phyloP scores from a whole-genome alignment of 2,329 filamentous ascomycete genomes.

The Sporothrix brasiliensis region DNA sequence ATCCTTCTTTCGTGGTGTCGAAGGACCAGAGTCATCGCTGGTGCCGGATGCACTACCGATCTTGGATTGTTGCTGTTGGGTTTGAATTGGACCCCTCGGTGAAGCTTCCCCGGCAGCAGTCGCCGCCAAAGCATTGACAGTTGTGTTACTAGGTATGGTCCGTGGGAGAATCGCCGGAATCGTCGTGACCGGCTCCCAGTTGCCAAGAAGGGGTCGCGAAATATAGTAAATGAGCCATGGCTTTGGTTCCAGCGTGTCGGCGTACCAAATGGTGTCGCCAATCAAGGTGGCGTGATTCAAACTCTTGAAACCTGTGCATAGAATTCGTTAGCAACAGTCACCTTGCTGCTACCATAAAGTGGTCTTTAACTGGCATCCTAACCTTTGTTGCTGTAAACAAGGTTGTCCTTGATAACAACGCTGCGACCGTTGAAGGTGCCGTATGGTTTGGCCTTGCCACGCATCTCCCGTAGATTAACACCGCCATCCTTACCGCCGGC shows the following conservation, averaged over 20 bases:
- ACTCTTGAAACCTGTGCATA: conserved; percentile 75
- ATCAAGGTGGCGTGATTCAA: conserved; percentile 87
- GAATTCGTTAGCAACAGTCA: conserved; percentile 3
- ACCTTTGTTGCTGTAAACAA: conserved; percentile 97
- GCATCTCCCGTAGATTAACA: conserved; percentile 76
- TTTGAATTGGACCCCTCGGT: conserved; percentile 4
- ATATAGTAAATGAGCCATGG: conserved; percentile 98
- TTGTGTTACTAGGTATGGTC: not conserved
- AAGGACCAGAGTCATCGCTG: conserved; percentile 46
- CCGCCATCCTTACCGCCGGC: conserved; percentile 59
- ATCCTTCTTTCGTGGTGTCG: conserved; percentile 75
- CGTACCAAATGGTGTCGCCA: conserved; percentile 82
- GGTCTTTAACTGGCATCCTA: conserved; percentile 26
- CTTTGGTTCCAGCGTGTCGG: conserved; percentile 82
- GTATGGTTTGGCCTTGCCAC: conserved; percentile 92
- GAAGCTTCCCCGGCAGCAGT: conserved; percentile 31
- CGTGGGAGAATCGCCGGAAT: conserved; percentile 63
- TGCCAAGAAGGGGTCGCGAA: conserved; percentile 81
- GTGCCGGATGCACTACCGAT: conserved; percentile 45
- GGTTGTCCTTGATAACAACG: conserved; percentile 90
- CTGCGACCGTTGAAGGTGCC: conserved; percentile 90
- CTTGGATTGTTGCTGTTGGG: conserved; percentile 29
- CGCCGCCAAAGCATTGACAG: conserved; percentile 33
- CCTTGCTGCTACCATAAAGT: not conserved
- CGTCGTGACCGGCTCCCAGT: conserved; percentile 75